Evolutionary conservation across 2,329 filamentous ascomycete species (phyloP).

Genomic region (Septoria petroselini): DNA sequence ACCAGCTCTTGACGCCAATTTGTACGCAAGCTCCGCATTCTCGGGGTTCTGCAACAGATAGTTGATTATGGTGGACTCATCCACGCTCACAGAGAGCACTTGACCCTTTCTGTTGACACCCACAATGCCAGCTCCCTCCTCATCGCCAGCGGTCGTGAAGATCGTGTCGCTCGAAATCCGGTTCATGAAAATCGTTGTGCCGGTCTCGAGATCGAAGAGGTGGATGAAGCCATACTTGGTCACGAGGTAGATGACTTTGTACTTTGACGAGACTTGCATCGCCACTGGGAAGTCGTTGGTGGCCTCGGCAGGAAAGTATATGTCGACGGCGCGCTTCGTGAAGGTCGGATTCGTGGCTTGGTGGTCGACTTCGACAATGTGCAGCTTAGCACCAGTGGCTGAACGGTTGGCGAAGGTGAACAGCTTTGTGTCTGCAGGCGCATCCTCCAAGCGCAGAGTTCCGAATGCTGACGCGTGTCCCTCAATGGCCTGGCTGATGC

Average conservation of each 20-base stretch:
- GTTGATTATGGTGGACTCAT: conserved; percentile 85
- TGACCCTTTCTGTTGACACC: conserved; percentile 98
- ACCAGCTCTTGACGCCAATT: conserved; percentile 89
- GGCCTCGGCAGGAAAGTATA: conserved; percentile 95
- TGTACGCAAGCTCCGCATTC: conserved; percentile 89
- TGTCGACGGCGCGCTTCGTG: conserved; percentile 92
- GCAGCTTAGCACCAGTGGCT: conserved; percentile 85
- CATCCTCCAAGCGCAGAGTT: conserved; percentile 81
- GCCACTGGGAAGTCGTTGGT: conserved; percentile 97
- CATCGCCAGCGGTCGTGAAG: conserved; percentile 86
- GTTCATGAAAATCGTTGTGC: conserved; percentile 98
- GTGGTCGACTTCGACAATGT: conserved; percentile 97
- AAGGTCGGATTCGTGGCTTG: conserved; percentile 84
- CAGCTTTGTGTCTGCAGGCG: conserved; percentile 84
- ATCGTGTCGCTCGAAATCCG: conserved; percentile 99
- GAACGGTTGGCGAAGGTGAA: conserved; percentile 96
- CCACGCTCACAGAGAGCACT: conserved; percentile 88
- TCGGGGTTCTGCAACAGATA: conserved; percentile 96
- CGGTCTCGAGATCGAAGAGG: conserved; percentile 94
- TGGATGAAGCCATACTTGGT: conserved; percentile 99
- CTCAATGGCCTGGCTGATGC: conserved; percentile 97
- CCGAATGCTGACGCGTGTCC: conserved; percentile 95
- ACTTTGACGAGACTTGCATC: conserved; percentile 94
- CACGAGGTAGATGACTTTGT: conserved; percentile 93
- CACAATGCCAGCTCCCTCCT: conserved; percentile 80